phyloP scores from a whole-genome alignment of 352 stramenopile genomes.

The Globisporangium nagaii region DNA sequence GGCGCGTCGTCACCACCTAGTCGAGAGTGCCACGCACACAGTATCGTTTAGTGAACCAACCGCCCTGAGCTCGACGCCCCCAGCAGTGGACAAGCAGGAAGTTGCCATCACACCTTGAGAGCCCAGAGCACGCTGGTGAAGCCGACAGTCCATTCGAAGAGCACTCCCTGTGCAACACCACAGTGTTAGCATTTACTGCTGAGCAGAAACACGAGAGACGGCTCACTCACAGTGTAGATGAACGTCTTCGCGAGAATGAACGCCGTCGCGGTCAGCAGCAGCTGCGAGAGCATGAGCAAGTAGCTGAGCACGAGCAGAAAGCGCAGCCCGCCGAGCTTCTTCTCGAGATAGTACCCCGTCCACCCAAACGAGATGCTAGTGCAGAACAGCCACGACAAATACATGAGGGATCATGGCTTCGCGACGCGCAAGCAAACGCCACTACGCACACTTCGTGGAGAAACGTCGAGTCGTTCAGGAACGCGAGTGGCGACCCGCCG shows the following conservation, averaged over 20 bases:
- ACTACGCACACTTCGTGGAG: constrained; percentile 14
- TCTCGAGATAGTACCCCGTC: constrained; percentile 23
- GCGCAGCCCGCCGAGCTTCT: constrained; percentile 17
- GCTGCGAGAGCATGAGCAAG: constrained; percentile 17
- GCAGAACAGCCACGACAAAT: neutral
- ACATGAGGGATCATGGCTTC: no score
- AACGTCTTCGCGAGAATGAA: constrained; percentile 13
- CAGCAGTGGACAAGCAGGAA: no score
- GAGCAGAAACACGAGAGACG: neutral
- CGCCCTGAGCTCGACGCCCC: no score
- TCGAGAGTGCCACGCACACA: no score
- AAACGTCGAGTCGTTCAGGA: constrained; percentile 3
- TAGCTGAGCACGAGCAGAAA: constrained; percentile 15
- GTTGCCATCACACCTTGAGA: constrained; percentile 8
- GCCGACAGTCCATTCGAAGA: constrained; percentile 15
- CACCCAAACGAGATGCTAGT: constrained; percentile 19
- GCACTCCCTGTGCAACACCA: neutral
- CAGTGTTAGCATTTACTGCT: neutral
- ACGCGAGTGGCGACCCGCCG: neutral
- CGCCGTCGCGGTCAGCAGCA: constrained; percentile 11
- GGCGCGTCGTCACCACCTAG: constrained; percentile 16
- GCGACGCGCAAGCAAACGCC: no score
- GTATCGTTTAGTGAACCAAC: no score
- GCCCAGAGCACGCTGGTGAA: constrained; percentile 22
- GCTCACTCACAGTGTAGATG: constrained; percentile 11